Evolutionary conservation across 352 stramenopile species (phyloP).

Genomic region (Pythium graminicola): DNA sequence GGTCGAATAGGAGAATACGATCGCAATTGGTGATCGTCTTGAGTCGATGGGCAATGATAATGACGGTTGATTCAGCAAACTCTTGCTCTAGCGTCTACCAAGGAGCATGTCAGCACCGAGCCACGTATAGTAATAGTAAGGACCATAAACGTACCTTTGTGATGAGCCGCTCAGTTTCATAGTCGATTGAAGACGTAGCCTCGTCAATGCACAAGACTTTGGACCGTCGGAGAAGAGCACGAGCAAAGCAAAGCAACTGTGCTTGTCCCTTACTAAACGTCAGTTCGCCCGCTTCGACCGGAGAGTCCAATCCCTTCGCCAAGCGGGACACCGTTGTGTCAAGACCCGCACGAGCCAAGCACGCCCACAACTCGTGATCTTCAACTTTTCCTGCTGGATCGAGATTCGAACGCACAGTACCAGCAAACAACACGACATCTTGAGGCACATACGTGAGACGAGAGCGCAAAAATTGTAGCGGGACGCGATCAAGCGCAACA

Average conservation of each 20-base stretch:
- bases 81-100: conserved; percentile 83
- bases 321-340: conserved; percentile 39
- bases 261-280: conserved; percentile 70
- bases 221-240: conserved; percentile 78
- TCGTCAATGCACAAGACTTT: conserved; percentile 94
- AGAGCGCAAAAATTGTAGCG: conserved; percentile 55
- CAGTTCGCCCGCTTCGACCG: conserved; percentile 34
- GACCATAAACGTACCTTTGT: conserved; percentile 54
- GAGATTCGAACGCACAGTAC: conserved; percentile 80
- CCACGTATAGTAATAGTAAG: too few relatives aligned
- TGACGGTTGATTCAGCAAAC: conserved; percentile 91
- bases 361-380: conserved; percentile 57
- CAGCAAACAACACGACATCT: conserved; percentile 73
- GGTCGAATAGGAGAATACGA: conserved; percentile 62
- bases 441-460: conserved; percentile 81
- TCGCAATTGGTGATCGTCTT: conserved; percentile 95
- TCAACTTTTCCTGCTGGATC: conserved; percentile 42
- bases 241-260: conserved; percentile 70
- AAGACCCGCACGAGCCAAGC: conserved; percentile 42
- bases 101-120: too few relatives aligned
- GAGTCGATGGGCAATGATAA: conserved; percentile 97
- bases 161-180: conserved; percentile 76
- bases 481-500: conserved; percentile 51
- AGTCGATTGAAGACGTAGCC: conserved; percentile 87
- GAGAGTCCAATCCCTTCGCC: conserved; percentile 40